Base-by-base conservation (phyloP, 768 basidiomycete species). In the Coprinellus micaceus region DNA sequence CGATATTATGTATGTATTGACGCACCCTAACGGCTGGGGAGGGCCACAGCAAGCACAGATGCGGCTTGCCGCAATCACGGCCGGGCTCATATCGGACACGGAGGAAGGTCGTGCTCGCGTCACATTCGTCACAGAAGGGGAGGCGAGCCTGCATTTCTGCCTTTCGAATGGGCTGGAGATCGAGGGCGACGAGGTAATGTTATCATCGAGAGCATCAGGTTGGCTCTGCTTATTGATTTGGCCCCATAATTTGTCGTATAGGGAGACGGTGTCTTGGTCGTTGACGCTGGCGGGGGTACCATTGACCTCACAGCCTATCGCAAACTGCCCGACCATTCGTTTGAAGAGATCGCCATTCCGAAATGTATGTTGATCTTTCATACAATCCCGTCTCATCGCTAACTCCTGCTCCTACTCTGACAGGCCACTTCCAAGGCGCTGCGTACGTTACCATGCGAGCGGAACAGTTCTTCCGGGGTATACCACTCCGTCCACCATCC, bases 21-120 rank as follows among this genome's bases (percentile, higher is more conserved):
- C 76, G 2, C 83, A 84, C 57, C 84, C 83, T 6, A 84, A 85
- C 58, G 82, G 80, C 0, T 85, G 84, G 83, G 83, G 78, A 56
- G 80, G 81, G 0, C 66, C 63, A 0, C 84, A 85, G 58, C 84
- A 85, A 58, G 66, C 66, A 10, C 69, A 76, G 58, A 80, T 85
- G 70, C 75, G 82, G 4, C 63, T 64, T 26, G 83, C 84, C 1
- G 82, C 82, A 0, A 64, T 77, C 3, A 50, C 65, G 15, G 84
- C 80, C 0, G 79, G 80, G 11, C 72, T 85, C 21, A 67, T 85
- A 5, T 63, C 74, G 0, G 62, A 75, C 47, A 71, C 66, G 0
- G 51, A 61, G 1, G 71, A 68, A 5, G 75, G 71, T 0, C 72
- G 69, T 15, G 64, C 69, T 4, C 75, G 79, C 0, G 60, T 84